Percentiles rank a stretch among this genome's conserved stretches.
Evolutionary conservation across 352 stramenopile species (phyloP).

Genomic region (Phytopythium delawarense): DNA sequence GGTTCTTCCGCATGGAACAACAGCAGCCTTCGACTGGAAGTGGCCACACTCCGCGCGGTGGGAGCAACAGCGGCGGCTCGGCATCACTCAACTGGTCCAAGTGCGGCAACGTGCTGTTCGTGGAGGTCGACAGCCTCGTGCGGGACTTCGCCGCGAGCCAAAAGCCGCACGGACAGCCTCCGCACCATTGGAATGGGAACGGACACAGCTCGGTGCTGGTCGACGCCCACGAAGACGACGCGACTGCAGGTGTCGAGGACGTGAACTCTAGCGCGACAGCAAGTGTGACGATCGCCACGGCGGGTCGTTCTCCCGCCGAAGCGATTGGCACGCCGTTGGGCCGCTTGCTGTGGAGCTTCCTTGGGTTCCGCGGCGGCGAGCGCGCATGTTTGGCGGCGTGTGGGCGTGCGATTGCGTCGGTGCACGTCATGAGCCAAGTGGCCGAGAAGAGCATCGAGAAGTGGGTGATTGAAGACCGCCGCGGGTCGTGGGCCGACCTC

Average conservation of each 20-base stretch:
- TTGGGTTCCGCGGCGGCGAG: constrained; percentile 77
- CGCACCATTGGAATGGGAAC: constrained; percentile 8
- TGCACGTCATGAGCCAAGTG: constrained; percentile 80
- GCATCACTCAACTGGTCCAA: constrained; percentile 66
- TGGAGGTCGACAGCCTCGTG: constrained; percentile 76
- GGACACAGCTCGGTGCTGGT: neutral
- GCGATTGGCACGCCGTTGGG: constrained; percentile 54
- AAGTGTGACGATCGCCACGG: constrained; percentile 1
- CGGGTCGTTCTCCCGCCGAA: constrained; percentile 29
- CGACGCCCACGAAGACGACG: neutral
- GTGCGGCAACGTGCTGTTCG: constrained; percentile 79
- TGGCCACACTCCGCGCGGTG: constrained; percentile 8
- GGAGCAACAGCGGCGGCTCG: constrained; percentile 14
- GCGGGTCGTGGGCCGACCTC: constrained; percentile 55
- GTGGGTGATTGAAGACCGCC: constrained; percentile 78
- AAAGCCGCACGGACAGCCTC: constrained; percentile 24
- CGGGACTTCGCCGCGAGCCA: constrained; percentile 72
- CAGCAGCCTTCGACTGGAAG: constrained; percentile 17
- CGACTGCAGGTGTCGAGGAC: neutral
- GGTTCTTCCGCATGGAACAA: constrained; percentile 42
- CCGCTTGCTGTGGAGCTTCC: constrained; percentile 75
- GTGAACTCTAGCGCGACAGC: neutral
- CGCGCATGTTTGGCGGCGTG: constrained; percentile 65
- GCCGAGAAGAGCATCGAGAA: constrained; percentile 82
- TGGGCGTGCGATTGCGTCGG: constrained; percentile 71